phyloP scores from a whole-genome alignment of 2,329 filamentous ascomycete species.

The Sporothrix sp. region DNA sequence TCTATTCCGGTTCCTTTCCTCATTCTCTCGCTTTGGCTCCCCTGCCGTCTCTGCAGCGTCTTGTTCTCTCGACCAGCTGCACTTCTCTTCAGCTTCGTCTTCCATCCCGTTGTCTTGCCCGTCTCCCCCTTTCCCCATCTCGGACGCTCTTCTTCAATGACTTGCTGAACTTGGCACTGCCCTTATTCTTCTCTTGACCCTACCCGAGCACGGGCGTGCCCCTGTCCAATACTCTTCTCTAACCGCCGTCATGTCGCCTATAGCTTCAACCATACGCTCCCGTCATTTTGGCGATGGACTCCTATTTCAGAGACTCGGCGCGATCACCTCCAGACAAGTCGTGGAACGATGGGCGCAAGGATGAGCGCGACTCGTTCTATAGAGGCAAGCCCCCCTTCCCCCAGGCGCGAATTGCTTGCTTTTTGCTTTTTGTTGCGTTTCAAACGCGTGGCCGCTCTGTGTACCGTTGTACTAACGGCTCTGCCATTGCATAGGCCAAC shows the following conservation, averaged over 20 bases:
- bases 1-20: constrained; percentile 20
- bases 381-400: constrained; percentile 61
- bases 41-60: background rate
- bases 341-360: constrained; percentile 44
- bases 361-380: constrained; percentile 52
- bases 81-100: background rate
- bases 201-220: background rate
- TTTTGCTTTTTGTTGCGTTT: background rate
- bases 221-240: constrained; percentile 33
- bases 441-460: background rate
- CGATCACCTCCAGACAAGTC: constrained; percentile 45
- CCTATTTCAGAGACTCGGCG: constrained; percentile 45
- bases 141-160: too few relatives aligned
- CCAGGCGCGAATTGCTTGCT: constrained; percentile 43
- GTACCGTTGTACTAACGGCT: background rate
- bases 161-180: background rate
- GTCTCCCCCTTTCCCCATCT: background rate
- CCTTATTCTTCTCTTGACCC: background rate
- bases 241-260: constrained; percentile 42
- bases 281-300: constrained; percentile 37
- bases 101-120: background rate
- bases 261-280: background rate
- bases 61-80: background rate
- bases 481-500: constrained; percentile 33
- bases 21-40: constrained; percentile 26